phyloP scores from a whole-genome alignment of 768 basidiomycete genomes.

The Thelephora aurantiotincta region DNA sequence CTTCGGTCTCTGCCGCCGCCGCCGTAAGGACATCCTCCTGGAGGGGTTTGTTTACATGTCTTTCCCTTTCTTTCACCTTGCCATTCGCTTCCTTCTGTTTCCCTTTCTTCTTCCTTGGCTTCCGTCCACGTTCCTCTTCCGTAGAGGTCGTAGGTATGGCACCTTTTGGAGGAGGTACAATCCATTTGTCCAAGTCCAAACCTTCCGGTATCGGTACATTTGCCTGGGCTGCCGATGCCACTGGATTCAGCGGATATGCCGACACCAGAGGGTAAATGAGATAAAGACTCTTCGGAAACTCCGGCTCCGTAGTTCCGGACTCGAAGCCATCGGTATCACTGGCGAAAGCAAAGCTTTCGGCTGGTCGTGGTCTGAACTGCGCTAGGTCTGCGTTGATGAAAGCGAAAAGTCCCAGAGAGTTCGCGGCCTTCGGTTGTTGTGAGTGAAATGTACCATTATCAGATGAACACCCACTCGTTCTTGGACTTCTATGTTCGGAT shows the following conservation, averaged over 20 bases:
- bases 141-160: conserved; percentile 16
- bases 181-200: conserved; percentile 76
- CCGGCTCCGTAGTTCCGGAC: conserved; percentile 25
- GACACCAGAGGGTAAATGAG: conserved; percentile 72
- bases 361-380: conserved; percentile 28
- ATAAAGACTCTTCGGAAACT: conserved; percentile 81
- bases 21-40: conserved; percentile 24
- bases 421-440: conserved; percentile 48
- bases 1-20: conserved; percentile 34
- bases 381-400: conserved; percentile 67
- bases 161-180: conserved; percentile 45
- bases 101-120: conserved; percentile 29
- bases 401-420: conserved; percentile 56
- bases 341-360: conserved; percentile 20
- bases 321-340: conserved; percentile 25
- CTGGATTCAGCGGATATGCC: conserved; percentile 72
- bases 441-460: neutral
- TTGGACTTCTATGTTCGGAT: conserved; percentile 76
- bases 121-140: conserved; percentile 22
- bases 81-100: conserved; percentile 29
- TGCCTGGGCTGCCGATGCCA: conserved; percentile 67
- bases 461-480: conserved; percentile 50
- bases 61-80: conserved; percentile 30
- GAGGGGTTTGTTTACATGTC: conserved; percentile 17
- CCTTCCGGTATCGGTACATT: conserved; percentile 74